Evolutionary conservation across 2,329 filamentous ascomycete species (phyloP), one percentile per base, ranked within the genome.

Genomic region (Exophiala spinifera): DNA sequence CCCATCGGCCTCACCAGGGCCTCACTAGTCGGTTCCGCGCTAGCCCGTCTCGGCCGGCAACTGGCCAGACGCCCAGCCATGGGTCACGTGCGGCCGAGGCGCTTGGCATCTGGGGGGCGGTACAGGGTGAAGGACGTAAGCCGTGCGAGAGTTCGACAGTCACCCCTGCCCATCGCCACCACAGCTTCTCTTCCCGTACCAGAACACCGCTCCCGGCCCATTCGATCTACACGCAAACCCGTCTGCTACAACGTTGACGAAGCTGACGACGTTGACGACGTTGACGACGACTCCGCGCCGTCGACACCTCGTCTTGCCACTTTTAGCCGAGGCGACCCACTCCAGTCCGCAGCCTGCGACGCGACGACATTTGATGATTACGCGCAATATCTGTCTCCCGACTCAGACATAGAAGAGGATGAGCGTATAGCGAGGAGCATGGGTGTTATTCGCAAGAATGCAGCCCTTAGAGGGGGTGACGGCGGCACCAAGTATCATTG

Each of bases 381-480:
- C 58, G 51, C 55, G 53, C 58, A 49, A 52, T 57, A 56, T 42
- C 25, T 59, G n/a, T 57, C 57, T 42, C 70, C 69, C 60, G 66
- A 65, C 57, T 67, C 57, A 59, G 69, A 67, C 48, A 61, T 56
- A 57, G 61, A 60, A 64, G 69, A 74, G 67, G 68, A 74, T 74
- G 72, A 70, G 63, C 68, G 63, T 59, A 64, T 61, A 55, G 63
- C 67, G 61, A 63, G 56, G 64, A 67, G 63, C 63, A 96, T 96
- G 92, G 91, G 91, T 65, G 88, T 96, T 67, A 96, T 96, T 70
- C 88, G 91, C 70, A 96, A 96, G 79, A 96, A 96, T 77, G 94
- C 89, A 56, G 88, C 88, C 63, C 85, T 86, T 51, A 81, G 89
- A 67, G 89, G 89, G 60, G 90, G 87, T 48, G 90, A 96, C 69